Evolutionary conservation across 768 basidiomycete genomes (phyloP), one percentile per base, ranked within the genome.

Genomic region (Strobilomyces echinocephalus): DNA sequence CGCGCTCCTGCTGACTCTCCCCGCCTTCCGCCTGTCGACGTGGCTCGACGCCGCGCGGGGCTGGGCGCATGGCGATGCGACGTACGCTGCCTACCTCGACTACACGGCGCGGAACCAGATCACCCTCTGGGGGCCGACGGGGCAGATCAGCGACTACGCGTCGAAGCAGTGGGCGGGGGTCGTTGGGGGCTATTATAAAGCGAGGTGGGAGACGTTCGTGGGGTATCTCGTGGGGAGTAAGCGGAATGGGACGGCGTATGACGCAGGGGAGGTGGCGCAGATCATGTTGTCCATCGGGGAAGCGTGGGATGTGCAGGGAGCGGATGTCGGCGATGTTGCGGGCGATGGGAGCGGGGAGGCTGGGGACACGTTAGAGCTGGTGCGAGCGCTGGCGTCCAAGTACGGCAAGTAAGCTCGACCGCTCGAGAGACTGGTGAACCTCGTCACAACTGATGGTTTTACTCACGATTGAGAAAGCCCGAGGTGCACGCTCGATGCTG

Each of bases 131-230:
- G 74, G 74, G 21, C 73, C 73, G 4, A 64, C 62, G 16, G 73
- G 74, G 15, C 60, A 75, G 62, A 73, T 72, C 66, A 68, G 70
- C 50, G 74, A 74, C 54, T 76, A 76, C 45, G 74, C 74, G 20
- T 74, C 73, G n/a, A 76, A 75, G 50, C 71, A 71, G 55, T 74
- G 74, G 73, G 69, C 66, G 1, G 73, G 74, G 4, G 67, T 76
- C 45, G 68, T 76, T 33, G 60, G 66, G 12, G 61, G 58, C 5
- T 76, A 75, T 60, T 76, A 76, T 57, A 52, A 36, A 0, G 34
- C 48, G 36, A 65, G 74, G 2, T 76, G 74, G 74, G 52, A 54
- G 51, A 61, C 66, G 31, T 75, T 75, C 45, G 61, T 71, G 14
- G 50, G 33, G 15, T 73, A 73, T 46, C 57, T 75, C n/a, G 66